These are phyloP conservation scores for Cladobotryum mycophilum DNA, from an alignment of 2,329 filamentous ascomycete species.

Conservation along the genomic window DNA sequence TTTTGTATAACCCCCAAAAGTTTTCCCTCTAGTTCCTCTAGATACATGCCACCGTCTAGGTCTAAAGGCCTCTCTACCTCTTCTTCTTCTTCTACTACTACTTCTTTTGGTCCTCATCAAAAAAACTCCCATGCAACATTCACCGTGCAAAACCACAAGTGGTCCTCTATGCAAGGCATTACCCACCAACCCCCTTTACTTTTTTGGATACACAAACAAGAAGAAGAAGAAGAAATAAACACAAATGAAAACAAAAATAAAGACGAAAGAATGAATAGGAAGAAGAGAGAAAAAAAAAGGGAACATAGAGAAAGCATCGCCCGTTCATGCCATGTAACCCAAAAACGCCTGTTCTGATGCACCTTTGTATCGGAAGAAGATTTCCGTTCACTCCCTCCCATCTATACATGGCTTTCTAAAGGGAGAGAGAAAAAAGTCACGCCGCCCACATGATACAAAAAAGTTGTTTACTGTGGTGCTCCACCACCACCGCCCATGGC, in stretches of 20 bases:
- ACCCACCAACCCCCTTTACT: too few relatives aligned
- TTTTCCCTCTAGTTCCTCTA: constrained; percentile 1
- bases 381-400: not conserved
- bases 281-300: constrained; percentile 5
- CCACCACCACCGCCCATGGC: constrained; percentile 39
- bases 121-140: too few relatives aligned
- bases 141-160: too few relatives aligned
- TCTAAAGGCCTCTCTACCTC: constrained; percentile 1
- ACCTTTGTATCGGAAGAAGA: constrained; percentile 13
- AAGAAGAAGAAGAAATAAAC: not conserved
- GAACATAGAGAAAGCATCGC: constrained; percentile 11
- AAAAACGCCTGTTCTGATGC: constrained; percentile 16
- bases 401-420: not conserved
- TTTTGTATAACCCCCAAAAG: not conserved
- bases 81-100: too few relatives aligned
- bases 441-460: not conserved
- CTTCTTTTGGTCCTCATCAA: not conserved
- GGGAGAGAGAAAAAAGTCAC: not conserved
- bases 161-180: too few relatives aligned
- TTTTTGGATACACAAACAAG: constrained; percentile 5
- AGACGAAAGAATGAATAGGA: constrained; percentile 6
- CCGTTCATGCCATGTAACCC: constrained; percentile 9
- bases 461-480: not conserved
- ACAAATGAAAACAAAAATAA: constrained; percentile 1
- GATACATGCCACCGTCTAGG: constrained; percentile 2